A percentile compares a stretch with the other conserved stretches of the same genome.
phyloP scores from a whole-genome alignment of 1,284 basidiomycete species.

The Ceratobasidium sp. region DNA sequence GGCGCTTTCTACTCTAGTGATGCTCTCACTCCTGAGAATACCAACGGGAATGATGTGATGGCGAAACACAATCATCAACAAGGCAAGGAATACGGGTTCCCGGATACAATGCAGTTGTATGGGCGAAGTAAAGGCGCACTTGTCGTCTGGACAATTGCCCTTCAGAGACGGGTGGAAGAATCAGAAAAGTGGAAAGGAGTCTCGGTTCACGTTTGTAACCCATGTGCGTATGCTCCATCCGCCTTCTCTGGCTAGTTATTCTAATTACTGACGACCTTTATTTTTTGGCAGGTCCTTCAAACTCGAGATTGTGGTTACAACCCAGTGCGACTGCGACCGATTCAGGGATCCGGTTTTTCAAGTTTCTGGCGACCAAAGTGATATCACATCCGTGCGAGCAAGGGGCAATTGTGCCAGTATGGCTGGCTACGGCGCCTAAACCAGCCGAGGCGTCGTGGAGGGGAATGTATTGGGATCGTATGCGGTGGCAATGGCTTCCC shows the following conservation, averaged over 20 bases:
- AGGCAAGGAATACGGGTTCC: constrained; percentile 3
- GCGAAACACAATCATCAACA: background rate
- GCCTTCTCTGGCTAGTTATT: background rate
- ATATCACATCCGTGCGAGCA: constrained; percentile 9
- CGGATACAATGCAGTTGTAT: constrained; percentile 30
- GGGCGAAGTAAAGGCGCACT: constrained; percentile 38
- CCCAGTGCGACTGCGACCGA: background rate
- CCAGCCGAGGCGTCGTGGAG: background rate
- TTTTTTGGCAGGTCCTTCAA: constrained; percentile 36
- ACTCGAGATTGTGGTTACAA: constrained; percentile 12
- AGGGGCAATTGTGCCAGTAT: constrained; percentile 35
- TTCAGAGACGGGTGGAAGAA: constrained; percentile 24
- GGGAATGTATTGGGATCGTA: constrained; percentile 38
- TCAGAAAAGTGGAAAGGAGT: constrained; percentile 34
- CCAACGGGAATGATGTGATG: constrained; percentile 36
- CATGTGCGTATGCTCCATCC: constrained; percentile 37
- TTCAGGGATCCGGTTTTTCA: background rate
- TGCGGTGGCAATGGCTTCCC: constrained; percentile 28
- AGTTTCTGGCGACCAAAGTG: background rate
- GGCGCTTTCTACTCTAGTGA: constrained; percentile 35
- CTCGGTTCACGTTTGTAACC: constrained; percentile 38
- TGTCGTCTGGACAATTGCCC: constrained; percentile 37
- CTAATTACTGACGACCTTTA: too few relatives aligned
- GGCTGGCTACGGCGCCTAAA: constrained; percentile 28
- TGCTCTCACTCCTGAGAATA: constrained; percentile 11